Evolutionary conservation across 164 flowering plant species (phyloP).

Genomic region (Platanus orientalis): DNA sequence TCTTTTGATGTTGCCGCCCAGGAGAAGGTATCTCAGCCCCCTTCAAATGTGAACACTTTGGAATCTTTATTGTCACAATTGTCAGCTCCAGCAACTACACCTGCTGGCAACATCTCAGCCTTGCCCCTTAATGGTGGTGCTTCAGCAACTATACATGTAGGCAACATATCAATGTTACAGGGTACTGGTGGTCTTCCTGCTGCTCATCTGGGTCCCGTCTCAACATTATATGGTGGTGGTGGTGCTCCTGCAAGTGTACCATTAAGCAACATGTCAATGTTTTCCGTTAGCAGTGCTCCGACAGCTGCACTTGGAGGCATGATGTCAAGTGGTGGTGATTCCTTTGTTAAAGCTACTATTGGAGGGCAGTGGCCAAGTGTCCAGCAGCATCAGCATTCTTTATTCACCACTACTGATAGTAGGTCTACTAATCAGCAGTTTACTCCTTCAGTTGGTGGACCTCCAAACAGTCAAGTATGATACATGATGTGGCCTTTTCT

Average conservation of each 20-base stretch:
- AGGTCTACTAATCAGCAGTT: constrained; percentile 34
- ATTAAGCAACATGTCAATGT: constrained; percentile 7
- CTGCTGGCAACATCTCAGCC: constrained; percentile 25
- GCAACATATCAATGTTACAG: constrained; percentile 11
- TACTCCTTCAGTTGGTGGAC: constrained; percentile 16
- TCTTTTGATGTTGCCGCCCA: constrained; percentile 63
- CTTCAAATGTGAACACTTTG: constrained; percentile 41
- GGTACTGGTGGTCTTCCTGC: constrained; percentile 20
- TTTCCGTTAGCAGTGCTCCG: constrained; percentile 10
- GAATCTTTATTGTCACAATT: constrained; percentile 59
- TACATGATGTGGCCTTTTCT: too few species aligned
- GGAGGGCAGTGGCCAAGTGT: constrained; percentile 43
- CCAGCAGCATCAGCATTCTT: constrained; percentile 44
- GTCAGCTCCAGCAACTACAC: constrained; percentile 42
- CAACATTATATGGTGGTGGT: not conserved
- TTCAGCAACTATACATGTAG: constrained; percentile 23
- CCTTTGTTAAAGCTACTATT: constrained; percentile 24
- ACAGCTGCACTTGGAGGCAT: not conserved
- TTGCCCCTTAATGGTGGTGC: constrained; percentile 20
- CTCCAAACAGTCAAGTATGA: not conserved
- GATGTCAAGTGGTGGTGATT: constrained; percentile 19
- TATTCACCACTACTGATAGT: constrained; percentile 26
- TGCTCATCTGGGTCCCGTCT: constrained; percentile 8
- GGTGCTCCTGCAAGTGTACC: not conserved
- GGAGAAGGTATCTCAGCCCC: constrained; percentile 35